Percentiles rank a stretch among this genome's conserved stretches.
phyloP scores from a whole-genome alignment of 73 alveolate species.

The Vitrella brassicaformis region DNA sequence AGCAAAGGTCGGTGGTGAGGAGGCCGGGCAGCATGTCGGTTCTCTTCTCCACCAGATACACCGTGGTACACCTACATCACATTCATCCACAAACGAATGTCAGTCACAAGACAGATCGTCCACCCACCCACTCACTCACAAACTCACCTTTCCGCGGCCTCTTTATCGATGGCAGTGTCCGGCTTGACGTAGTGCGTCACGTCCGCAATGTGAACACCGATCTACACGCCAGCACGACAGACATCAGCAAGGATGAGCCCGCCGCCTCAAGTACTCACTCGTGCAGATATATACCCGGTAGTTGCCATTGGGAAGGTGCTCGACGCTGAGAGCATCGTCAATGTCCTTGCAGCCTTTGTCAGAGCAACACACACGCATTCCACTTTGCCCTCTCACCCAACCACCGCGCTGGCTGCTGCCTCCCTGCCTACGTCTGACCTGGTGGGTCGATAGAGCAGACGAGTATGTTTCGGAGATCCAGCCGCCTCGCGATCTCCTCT shows the following conservation, averaged over 20 bases:
- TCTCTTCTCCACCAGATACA: constrained; percentile 79
- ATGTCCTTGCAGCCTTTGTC: constrained; percentile 72
- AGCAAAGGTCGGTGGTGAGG: constrained; percentile 76
- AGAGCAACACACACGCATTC: not conserved
- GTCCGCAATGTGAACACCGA: constrained; percentile 97
- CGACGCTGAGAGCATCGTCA: constrained; percentile 85
- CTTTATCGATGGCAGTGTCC: constrained; percentile 76
- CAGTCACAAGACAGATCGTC: no score
- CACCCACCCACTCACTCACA: no score
- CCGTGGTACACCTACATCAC: constrained; percentile 94
- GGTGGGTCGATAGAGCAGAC: constrained; percentile 88
- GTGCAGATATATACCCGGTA: no score
- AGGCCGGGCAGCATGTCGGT: constrained; percentile 92
- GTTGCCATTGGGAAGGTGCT: constrained; percentile 73
- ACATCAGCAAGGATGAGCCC: no score
- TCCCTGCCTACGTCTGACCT: constrained; percentile 12
- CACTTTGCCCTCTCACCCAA: not conserved
- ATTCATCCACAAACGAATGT: no score
- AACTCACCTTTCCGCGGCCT: constrained; percentile 87
- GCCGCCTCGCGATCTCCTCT: constrained; percentile 60
- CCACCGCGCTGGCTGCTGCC: not conserved
- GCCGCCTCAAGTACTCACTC: no score
- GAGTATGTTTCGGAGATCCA: constrained; percentile 64
- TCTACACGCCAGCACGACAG: constrained; percentile 23
- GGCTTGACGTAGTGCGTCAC: constrained; percentile 85